phyloP scores from a whole-genome alignment of 495 filamentous ascomycete species.

The Aspergillus haitiensis region DNA sequence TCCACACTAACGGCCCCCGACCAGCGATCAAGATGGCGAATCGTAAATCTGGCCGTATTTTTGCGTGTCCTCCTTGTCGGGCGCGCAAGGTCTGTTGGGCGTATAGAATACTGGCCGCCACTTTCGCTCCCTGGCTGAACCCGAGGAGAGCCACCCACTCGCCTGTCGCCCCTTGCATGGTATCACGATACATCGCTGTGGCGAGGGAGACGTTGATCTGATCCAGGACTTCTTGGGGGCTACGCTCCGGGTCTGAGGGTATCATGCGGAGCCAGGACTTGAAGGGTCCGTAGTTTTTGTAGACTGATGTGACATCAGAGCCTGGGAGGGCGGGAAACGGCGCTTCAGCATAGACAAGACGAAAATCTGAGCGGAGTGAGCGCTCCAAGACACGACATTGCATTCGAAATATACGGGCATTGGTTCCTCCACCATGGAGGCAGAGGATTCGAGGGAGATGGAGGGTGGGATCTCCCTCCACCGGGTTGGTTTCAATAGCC shows the following conservation, averaged over 20 bases:
- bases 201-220: background rate
- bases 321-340: constrained; percentile 49
- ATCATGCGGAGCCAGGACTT: constrained; percentile 50
- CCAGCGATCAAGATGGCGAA: constrained; percentile 3
- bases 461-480: constrained; percentile 15
- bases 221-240: background rate
- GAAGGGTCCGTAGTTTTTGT: constrained; percentile 56
- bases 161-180: constrained; percentile 29
- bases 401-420: constrained; percentile 56
- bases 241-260: background rate
- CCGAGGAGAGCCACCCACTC: constrained; percentile 60
- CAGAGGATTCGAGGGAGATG: constrained; percentile 63
- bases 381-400: constrained; percentile 56
- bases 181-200: background rate
- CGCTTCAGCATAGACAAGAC: constrained; percentile 60
- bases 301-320: constrained; percentile 54
- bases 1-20: background rate
- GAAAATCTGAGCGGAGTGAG: constrained; percentile 51
- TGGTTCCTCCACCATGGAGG: constrained; percentile 67
- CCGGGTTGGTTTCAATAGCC: too few relatives aligned
- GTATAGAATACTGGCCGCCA: constrained; percentile 47
- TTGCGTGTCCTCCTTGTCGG: background rate
- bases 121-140: constrained; percentile 60
- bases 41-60: background rate
- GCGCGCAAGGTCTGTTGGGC: background rate